Evolutionary conservation across 2,329 filamentous ascomycete genomes (phyloP), one percentile per base, ranked within the genome.

Genomic region (Paecilomyces niveus): DNA sequence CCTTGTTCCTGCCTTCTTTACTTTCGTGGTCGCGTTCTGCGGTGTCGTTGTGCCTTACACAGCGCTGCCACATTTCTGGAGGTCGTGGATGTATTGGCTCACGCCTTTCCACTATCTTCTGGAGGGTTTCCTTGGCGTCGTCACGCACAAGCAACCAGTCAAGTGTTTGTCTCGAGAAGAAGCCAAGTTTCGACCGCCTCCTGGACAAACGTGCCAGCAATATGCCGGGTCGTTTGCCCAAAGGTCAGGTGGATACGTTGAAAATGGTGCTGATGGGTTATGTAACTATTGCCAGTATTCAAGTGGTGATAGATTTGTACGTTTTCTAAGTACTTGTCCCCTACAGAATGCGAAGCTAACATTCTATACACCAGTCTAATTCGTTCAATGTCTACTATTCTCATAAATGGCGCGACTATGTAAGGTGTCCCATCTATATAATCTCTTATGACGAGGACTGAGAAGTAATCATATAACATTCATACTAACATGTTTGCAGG

Each of bases 1-100:
- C 0, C 76, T 89, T 0, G 85, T 89, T 0, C 87, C 88, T 0
- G 69, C 88, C 3, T 88, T 89, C 72, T 88, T 89, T 74, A 81
- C 86, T 26, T 89, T 85, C 49, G 76, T 90, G 2, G 80, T 90
- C 8, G 83, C 82, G 1, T 92, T 92, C 76, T 91, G 88, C 64
- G 89, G 89, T 61, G 87, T 92, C 1, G 77, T 90, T 4, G 88
- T 91, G 0, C 88, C 88, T 0, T 89, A 87, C 62, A 65, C 66
- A 0, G 79, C 81, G 26, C 79, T 92, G 22, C 82, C 85, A 8
- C 64, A 71, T 0, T 91, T 91, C 72, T 92, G 89, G 89, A 75
- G 79, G 13, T 72, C 72, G 7, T 85, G 81, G 81, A 84, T 87
- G 83, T 89, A 89, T 70, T 84, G 82, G 72, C 76, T 89, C 22